These are phyloP conservation scores for Rhinocladiella similis DNA, from an alignment of 2,329 filamentous ascomycete genomes.

Conservation along the genomic window DNA sequence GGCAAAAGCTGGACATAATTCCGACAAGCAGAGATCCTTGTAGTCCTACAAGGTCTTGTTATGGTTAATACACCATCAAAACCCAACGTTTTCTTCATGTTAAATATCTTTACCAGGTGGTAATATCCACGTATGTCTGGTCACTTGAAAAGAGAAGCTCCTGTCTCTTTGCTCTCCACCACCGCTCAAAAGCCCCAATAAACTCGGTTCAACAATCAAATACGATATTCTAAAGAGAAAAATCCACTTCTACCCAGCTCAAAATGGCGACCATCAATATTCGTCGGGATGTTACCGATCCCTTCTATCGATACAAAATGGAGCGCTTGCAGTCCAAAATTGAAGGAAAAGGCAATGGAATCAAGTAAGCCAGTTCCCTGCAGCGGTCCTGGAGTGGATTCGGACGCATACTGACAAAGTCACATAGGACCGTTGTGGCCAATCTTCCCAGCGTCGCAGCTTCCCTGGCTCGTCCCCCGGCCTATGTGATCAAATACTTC, in stretches of 20 bases:
- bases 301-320: constrained; percentile 99
- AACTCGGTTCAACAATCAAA: constrained; percentile 7
- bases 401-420: constrained; percentile 3
- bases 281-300: constrained; percentile 79
- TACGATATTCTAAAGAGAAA: background rate
- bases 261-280: constrained; percentile 93
- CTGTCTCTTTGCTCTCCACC: constrained; percentile 36
- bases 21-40: constrained; percentile 92
- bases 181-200: constrained; percentile 28
- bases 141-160: constrained; percentile 46
- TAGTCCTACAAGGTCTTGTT: constrained; percentile 78
- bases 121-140: constrained; percentile 60
- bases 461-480: constrained; percentile 86
- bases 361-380: constrained; percentile 61
- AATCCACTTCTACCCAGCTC: constrained; percentile 45
- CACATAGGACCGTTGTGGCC: constrained; percentile 73
- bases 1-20: constrained; percentile 95
- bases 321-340: constrained; percentile 98
- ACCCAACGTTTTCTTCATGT: constrained; percentile 32
- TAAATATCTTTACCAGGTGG: constrained; percentile 27
- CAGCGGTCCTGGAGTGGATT: background rate
- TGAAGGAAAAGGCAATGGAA: constrained; percentile 99
- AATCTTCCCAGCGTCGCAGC: constrained; percentile 92
- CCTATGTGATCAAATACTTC: constrained; percentile 99
- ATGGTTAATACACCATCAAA: constrained; percentile 70